phyloP scores from a whole-genome alignment of 805 yeast species.

The Saturnispora sekii region DNA sequence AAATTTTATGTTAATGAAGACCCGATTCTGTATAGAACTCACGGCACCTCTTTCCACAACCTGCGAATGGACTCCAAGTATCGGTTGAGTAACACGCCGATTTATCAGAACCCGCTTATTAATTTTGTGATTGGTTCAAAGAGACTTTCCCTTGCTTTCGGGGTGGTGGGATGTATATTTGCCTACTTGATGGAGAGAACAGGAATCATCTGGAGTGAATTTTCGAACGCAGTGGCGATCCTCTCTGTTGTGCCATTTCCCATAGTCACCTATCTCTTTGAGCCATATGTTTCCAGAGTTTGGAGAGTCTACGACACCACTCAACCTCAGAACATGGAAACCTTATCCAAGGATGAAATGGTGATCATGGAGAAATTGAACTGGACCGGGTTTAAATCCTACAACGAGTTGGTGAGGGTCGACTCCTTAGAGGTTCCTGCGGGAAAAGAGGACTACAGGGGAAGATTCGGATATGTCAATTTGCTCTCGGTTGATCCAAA shows the following conservation, averaged over 20 bases:
- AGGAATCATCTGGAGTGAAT: constrained; percentile 40
- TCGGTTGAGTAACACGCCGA: constrained; percentile 49
- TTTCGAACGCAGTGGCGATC: constrained; percentile 33
- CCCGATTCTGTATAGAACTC: constrained; percentile 21
- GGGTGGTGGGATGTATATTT: constrained; percentile 49
- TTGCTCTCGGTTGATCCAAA: constrained; percentile 34
- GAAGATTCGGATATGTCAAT: constrained; percentile 40
- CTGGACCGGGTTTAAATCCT: constrained; percentile 55
- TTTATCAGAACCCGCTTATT: constrained; percentile 56
- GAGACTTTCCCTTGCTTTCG: constrained; percentile 52
- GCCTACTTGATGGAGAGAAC: constrained; percentile 51
- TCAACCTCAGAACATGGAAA: constrained; percentile 55
- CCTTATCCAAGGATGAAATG: constrained; percentile 50
- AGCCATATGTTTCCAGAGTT: constrained; percentile 61
- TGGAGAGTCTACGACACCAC: constrained; percentile 59
- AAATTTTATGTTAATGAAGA: constrained; percentile 18
- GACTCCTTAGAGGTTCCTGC: constrained; percentile 33
- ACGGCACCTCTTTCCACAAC: constrained; percentile 23
- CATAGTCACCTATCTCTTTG: constrained; percentile 41
- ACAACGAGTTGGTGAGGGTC: constrained; percentile 50
- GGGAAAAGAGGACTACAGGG: constrained; percentile 21
- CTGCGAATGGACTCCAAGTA: constrained; percentile 38
- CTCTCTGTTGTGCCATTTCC: constrained; percentile 49
- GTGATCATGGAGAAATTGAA: constrained; percentile 60
- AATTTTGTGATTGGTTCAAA: constrained; percentile 55